These are phyloP conservation scores for Cucurbita maxima DNA, from an alignment of 306 rosid species.

Conservation along the genomic window DNA sequence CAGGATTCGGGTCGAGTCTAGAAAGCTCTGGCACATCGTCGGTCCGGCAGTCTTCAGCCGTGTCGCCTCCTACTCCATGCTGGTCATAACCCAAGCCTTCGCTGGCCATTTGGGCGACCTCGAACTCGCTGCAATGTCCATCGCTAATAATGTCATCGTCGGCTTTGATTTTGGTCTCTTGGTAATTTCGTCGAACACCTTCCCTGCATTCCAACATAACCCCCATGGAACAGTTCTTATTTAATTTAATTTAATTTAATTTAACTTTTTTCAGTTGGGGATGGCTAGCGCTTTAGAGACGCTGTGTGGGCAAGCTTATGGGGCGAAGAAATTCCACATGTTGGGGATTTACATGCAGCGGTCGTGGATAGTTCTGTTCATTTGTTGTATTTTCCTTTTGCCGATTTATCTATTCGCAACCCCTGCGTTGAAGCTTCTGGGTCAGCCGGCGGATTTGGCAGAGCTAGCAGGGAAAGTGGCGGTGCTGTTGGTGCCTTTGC, in stretches of 20 bases:
- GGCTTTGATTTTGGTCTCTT: slow-evolving; percentile 61
- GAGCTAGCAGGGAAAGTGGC: slow-evolving; percentile 37
- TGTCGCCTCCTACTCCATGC: slow-evolving; percentile 28
- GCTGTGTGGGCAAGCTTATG: slow-evolving; percentile 77
- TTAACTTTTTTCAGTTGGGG: slow-evolving; percentile 30
- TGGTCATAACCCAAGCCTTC: slow-evolving; percentile 61
- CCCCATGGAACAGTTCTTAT: not conserved
- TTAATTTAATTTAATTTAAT: not conserved
- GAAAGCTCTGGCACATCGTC: slow-evolving; percentile 63
- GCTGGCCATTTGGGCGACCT: slow-evolving; percentile 71
- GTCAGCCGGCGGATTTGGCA: slow-evolving; percentile 44
- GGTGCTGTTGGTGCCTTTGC: slow-evolving; percentile 39
- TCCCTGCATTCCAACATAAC: not conserved
- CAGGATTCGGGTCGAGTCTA: slow-evolving; percentile 42
- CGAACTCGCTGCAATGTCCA: slow-evolving; percentile 55
- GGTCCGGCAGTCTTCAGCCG: slow-evolving; percentile 66
- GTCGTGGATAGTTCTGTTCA: slow-evolving; percentile 55
- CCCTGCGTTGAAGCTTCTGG: slow-evolving; percentile 40
- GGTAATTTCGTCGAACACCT: slow-evolving; percentile 17
- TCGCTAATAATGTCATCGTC: slow-evolving; percentile 39
- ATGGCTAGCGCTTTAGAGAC: slow-evolving; percentile 87
- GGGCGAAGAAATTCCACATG: slow-evolving; percentile 63
- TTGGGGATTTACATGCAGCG: slow-evolving; percentile 80
- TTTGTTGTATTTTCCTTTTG: slow-evolving; percentile 37
- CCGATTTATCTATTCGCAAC: slow-evolving; percentile 44